A percentile compares a stretch with the other conserved stretches of the same genome.
phyloP scores from a whole-genome alignment of 495 filamentous ascomycete genomes.

The Cladorrhinum samala region DNA sequence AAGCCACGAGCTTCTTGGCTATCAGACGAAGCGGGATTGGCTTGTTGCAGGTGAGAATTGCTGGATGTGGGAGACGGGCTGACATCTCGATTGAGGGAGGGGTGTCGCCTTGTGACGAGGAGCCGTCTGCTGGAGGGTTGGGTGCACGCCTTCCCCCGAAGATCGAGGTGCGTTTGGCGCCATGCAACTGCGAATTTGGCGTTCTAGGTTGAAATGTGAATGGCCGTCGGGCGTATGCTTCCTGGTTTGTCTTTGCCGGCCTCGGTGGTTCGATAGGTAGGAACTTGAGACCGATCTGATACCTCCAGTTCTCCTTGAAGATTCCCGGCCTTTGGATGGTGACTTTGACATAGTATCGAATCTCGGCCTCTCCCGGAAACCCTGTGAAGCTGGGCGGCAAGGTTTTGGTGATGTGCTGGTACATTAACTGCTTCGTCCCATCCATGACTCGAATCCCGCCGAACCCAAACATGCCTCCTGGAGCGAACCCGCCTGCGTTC shows the following conservation, averaged over 20 bases:
- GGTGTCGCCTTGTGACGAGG: conserved; percentile 1
- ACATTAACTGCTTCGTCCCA: conserved; percentile 45
- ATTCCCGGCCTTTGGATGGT: conserved; percentile 77
- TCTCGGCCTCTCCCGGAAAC: conserved; percentile 76
- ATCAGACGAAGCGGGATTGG: conserved; percentile 76
- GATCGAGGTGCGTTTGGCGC: conserved; percentile 45
- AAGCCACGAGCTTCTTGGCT: conserved; percentile 63
- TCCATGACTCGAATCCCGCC: conserved; percentile 47
- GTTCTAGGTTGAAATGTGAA: conserved; percentile 59
- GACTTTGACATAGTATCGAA: conserved; percentile 88
- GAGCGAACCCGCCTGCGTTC: conserved; percentile 29
- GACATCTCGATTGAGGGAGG: conserved; percentile 57
- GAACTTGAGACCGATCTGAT: conserved; percentile 62
- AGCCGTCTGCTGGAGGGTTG: not conserved
- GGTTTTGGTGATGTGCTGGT: conserved; percentile 72
- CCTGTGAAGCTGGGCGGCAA: conserved; percentile 82
- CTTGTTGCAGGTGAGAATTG: conserved; percentile 83
- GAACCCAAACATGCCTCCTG: conserved; percentile 31
- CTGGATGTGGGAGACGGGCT: conserved; percentile 76
- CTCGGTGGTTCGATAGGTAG: conserved; percentile 88
- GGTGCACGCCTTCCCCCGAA: conserved; percentile 34
- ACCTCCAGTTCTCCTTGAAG: conserved; percentile 79
- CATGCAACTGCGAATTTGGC: conserved; percentile 10
- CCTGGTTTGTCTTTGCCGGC: conserved; percentile 57
- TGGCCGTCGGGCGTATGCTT: conserved; percentile 75